A percentile compares a stretch with the other conserved stretches of the same genome.
phyloP scores from a whole-genome alignment of 768 basidiomycete species.

The Phlebiopsis gigantea region DNA sequence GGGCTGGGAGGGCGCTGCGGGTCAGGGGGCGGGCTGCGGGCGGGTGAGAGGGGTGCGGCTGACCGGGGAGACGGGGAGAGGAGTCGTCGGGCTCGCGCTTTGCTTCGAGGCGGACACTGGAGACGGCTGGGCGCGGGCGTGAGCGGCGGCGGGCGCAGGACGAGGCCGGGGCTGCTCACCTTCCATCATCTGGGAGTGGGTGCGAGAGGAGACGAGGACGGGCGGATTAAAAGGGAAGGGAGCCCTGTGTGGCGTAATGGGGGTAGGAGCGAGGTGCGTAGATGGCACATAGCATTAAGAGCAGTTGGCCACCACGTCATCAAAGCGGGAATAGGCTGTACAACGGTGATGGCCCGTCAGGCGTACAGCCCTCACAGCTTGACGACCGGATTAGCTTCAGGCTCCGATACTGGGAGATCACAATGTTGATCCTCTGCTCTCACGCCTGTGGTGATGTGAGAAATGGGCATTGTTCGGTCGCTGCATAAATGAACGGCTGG shows the following conservation, averaged over 20 bases:
- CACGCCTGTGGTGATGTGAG: not conserved
- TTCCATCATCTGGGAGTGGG: not conserved
- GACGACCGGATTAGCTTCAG: conserved; percentile 8
- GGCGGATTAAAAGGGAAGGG: not conserved
- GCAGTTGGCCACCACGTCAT: conserved; percentile 4
- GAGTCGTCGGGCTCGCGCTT: not conserved
- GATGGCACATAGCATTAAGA: conserved; percentile 6
- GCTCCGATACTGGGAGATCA: not conserved
- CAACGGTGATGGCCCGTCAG: conserved; percentile 4
- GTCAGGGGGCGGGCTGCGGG: not conserved
- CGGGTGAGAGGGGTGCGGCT: not conserved
- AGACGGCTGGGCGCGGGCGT: not conserved
- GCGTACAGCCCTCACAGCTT: not conserved
- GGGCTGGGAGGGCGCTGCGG: not conserved
- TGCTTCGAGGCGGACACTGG: conserved; percentile 1
- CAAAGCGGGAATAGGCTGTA: conserved; percentile 7
- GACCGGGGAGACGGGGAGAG: not conserved
- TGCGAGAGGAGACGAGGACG: not conserved
- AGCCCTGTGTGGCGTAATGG: not conserved
- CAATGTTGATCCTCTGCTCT: not conserved
- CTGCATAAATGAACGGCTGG: not conserved
- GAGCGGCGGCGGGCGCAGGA: not conserved
- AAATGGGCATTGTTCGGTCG: not conserved
- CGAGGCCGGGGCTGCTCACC: not conserved
- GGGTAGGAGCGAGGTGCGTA: not conserved